phyloP scores from a whole-genome alignment of 1,284 basidiomycete genomes.

The Heliocybe sulcata region DNA sequence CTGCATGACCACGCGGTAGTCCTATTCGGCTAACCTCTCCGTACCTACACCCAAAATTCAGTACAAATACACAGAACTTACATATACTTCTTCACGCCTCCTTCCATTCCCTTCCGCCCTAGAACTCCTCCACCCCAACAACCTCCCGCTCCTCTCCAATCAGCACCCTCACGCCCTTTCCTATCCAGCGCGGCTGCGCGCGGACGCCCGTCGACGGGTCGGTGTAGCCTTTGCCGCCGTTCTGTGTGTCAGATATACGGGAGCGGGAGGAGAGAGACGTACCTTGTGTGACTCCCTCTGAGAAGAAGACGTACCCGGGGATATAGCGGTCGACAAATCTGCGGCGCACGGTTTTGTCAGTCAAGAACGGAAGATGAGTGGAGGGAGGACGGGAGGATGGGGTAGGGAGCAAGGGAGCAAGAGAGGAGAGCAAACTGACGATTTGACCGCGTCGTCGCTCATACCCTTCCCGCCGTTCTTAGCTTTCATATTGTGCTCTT shows the following conservation, averaged over 20 bases:
- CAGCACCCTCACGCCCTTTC: constrained; percentile 31
- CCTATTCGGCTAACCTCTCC: no score
- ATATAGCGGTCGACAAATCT: constrained; percentile 80
- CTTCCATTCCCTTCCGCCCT: not conserved
- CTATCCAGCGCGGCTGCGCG: constrained; percentile 28
- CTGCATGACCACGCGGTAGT: no score
- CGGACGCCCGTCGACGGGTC: constrained; percentile 8
- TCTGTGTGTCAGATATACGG: not conserved
- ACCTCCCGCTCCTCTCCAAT: constrained; percentile 38
- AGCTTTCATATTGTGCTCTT: constrained; percentile 84
- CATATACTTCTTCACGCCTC: no score
- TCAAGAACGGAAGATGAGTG: no score
- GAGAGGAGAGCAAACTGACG: constrained; percentile 32
- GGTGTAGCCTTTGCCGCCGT: constrained; percentile 7
- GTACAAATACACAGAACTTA: no score
- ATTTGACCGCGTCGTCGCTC: constrained; percentile 72
- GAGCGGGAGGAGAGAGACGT: not conserved
- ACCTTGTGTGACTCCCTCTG: constrained; percentile 32
- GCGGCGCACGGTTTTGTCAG: constrained; percentile 2
- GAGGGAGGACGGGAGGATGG: no score
- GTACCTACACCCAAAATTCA: no score
- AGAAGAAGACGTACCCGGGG: constrained; percentile 80
- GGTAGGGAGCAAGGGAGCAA: not conserved
- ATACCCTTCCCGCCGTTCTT: constrained; percentile 80
- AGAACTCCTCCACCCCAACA: constrained; percentile 3